Evolutionary conservation across 2,329 filamentous ascomycete genomes (phyloP).

Genomic region (Onygena corvina): DNA sequence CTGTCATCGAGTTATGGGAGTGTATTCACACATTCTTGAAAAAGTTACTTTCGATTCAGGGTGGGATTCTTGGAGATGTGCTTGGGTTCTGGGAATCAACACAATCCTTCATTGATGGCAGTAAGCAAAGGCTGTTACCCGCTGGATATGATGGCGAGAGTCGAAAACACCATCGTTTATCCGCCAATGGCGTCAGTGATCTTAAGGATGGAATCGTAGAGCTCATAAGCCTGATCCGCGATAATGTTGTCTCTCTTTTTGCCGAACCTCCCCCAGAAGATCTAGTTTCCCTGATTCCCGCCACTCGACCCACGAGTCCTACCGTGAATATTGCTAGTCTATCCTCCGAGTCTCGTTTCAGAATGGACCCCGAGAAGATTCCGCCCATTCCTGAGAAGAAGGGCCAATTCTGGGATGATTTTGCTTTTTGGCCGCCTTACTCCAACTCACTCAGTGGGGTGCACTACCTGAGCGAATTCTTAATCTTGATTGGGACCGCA

Average conservation of each 20-base stretch:
- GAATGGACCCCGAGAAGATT: slow-evolving; percentile 63
- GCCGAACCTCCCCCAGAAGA: slow-evolving; percentile 81
- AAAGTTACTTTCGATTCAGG: slow-evolving; percentile 57
- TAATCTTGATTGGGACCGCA: slow-evolving; percentile 72
- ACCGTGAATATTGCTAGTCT: slow-evolving; percentile 49
- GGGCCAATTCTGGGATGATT: slow-evolving; percentile 81
- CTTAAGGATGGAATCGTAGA: slow-evolving; percentile 69
- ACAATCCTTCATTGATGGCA: slow-evolving; percentile 78
- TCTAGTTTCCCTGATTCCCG: slow-evolving; percentile 54
- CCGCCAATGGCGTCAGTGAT: slow-evolving; percentile 55
- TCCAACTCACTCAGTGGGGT: slow-evolving; percentile 88
- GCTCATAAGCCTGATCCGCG: slow-evolving; percentile 69
- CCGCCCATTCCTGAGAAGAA: slow-evolving; percentile 64
- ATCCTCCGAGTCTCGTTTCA: slow-evolving; percentile 61
- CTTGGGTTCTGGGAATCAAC: slow-evolving; percentile 90
- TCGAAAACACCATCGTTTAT: slow-evolving; percentile 65
- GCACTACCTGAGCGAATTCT: slow-evolving; percentile 71
- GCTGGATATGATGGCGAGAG: slow-evolving; percentile 72
- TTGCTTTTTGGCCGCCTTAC: slow-evolving; percentile 91
- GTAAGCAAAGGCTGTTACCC: slow-evolving; percentile 66
- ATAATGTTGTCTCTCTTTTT: slow-evolving; percentile 71
- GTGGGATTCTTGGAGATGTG: slow-evolving; percentile 77
- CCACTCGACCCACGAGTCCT: slow-evolving; percentile 55
- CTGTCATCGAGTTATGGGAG: slow-evolving; percentile 87
- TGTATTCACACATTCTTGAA: slow-evolving; percentile 65